Conservation (phyloP, 176 grass and related monocot species). For the Elymus sibiricus region DNA sequence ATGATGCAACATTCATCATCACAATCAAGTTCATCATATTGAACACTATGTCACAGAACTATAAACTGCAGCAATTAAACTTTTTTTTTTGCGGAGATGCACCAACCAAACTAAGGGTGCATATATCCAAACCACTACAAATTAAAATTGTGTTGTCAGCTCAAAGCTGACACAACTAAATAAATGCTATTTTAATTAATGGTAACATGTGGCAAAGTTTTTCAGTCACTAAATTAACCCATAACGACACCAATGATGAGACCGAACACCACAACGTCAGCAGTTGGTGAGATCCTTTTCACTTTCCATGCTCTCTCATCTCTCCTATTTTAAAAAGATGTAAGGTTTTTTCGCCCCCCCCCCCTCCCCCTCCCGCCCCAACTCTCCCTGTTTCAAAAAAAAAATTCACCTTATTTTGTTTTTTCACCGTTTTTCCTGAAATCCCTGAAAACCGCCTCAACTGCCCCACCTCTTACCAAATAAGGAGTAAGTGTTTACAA, state of each 20-base stretch:
- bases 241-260: background rate
- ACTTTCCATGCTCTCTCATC: background rate
- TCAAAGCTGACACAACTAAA: background rate
- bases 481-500: no score
- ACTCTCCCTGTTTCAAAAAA: no score
- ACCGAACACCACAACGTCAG: background rate
- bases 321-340: no score
- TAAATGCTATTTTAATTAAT: background rate
- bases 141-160: background rate
- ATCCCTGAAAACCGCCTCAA: background rate
- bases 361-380: no score
- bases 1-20: background rate
- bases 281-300: slow-evolving; percentile 26
- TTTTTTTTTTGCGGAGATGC: no score
- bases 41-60: no score
- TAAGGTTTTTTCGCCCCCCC: no score
- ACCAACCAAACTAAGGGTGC: background rate
- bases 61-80: no score
- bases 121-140: background rate
- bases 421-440: no score
- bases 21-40: background rate
- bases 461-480: background rate
- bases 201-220: background rate
- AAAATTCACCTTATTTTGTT: no score
- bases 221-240: background rate